These are phyloP conservation scores for Catenaria anguillulae DNA, from an alignment of 371 early-diverging fungal genomes.

Conservation along the genomic window DNA sequence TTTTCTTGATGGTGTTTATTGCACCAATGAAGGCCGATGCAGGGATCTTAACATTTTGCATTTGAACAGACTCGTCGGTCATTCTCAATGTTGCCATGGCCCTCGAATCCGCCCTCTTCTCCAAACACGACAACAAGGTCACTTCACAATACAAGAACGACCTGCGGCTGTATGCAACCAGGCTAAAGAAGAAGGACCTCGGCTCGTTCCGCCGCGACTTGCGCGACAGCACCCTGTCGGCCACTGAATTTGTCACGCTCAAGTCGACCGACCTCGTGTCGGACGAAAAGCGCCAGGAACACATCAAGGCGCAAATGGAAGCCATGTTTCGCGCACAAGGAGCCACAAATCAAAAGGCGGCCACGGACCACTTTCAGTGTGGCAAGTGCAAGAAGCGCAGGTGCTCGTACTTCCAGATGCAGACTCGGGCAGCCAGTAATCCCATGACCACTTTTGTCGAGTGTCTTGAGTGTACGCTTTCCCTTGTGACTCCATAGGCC, in stretches of 20 bases:
- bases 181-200: conserved; percentile 34
- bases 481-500: too few relatives aligned
- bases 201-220: neutral
- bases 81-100: conserved; percentile 43
- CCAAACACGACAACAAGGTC: conserved; percentile 16
- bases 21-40: neutral
- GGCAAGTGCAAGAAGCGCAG: conserved; percentile 82
- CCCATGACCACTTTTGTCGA: conserved; percentile 8
- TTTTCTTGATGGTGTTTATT: neutral
- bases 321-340: conserved; percentile 64
- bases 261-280: conserved; percentile 77
- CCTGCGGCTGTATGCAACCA: conserved; percentile 64
- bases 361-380: conserved; percentile 89
- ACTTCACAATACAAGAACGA: conserved; percentile 47
- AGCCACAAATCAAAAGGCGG: conserved; percentile 60
- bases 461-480: conserved; percentile 3
- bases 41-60: too few relatives aligned
- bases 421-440: conserved; percentile 16
- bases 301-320: conserved; percentile 50
- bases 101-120: conserved; percentile 52
- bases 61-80: conserved; percentile 36
- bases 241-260: conserved; percentile 55
- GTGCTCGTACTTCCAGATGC: conserved; percentile 91
- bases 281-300: conserved; percentile 54
- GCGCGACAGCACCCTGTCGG: neutral